Conservation (phyloP, 2,329 filamentous ascomycete genomes). For the Phialophora expanda region DNA sequence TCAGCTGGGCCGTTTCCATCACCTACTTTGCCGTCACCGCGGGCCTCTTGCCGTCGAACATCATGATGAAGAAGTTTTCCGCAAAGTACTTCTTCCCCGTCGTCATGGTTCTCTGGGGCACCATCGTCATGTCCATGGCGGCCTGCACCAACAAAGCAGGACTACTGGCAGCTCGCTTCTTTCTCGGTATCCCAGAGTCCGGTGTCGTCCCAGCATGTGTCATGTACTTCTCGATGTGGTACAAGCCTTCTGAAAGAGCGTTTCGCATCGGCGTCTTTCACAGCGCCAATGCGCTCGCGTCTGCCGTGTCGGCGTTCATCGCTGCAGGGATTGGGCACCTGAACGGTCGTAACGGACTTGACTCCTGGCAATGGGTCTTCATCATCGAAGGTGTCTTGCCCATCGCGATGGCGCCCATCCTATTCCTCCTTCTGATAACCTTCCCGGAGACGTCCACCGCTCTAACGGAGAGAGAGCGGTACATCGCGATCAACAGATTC, state of each 20-base stretch:
- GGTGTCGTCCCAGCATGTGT: conserved; percentile 39
- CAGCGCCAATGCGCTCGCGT: conserved; percentile 37
- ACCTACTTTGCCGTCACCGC: conserved; percentile 37
- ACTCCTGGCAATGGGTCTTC: conserved; percentile 38
- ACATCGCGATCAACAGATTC: conserved; percentile 39
- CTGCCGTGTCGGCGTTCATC: conserved; percentile 37
- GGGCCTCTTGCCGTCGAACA: conserved; percentile 35
- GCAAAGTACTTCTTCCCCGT: conserved; percentile 47
- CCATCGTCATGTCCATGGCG: conserved; percentile 38
- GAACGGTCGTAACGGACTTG: conserved; percentile 26
- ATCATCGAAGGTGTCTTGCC: conserved; percentile 37
- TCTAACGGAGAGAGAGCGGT: conserved; percentile 35
- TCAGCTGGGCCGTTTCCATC: conserved; percentile 39
- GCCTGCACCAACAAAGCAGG: conserved; percentile 29
- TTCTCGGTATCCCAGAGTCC: conserved; percentile 37
- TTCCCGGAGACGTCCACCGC: conserved; percentile 37
- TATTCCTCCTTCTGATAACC: conserved; percentile 37
- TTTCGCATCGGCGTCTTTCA: conserved; percentile 39
- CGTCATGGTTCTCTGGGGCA: conserved; percentile 52
- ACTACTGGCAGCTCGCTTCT: conserved; percentile 36
- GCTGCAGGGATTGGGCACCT: conserved; percentile 35
- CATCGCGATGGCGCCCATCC: conserved; percentile 25
- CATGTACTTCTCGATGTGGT: conserved; percentile 41
- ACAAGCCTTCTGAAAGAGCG: conserved; percentile 40
- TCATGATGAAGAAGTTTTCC: conserved; percentile 37